Evolutionary conservation across 73 alveolate genomes (phyloP).

Genomic region (Tetrahymena borealis): DNA sequence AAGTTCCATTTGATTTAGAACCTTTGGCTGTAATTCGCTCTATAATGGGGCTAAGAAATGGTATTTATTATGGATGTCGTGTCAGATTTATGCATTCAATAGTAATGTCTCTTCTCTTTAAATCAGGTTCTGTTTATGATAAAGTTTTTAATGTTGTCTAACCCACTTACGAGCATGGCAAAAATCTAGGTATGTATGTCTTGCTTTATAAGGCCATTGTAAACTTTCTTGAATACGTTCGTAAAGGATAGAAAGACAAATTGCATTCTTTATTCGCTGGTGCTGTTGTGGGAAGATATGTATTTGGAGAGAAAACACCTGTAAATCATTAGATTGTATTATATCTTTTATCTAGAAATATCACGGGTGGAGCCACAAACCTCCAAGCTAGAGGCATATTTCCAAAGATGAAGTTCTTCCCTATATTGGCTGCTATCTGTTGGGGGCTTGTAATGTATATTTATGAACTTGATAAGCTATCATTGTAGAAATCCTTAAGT

Average conservation of each 20-base stretch:
- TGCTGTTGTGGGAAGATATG: conserved; percentile 44
- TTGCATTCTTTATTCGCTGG: conserved; percentile 61
- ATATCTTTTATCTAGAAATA: conserved; percentile 57
- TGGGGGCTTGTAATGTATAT: conserved; percentile 77
- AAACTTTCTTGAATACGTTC: conserved; percentile 40
- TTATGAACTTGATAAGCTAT: conserved; percentile 58
- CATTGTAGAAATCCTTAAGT: conserved; percentile 52
- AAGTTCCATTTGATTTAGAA: not conserved
- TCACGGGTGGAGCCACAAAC: conserved; percentile 56
- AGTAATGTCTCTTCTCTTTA: conserved; percentile 73
- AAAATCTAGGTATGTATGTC: conserved; percentile 60
- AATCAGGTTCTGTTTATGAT: conserved; percentile 43
- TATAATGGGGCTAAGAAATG: conserved; percentile 64
- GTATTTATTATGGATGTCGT: conserved; percentile 73
- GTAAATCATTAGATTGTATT: conserved; percentile 61
- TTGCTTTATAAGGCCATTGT: conserved; percentile 54
- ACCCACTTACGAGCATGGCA: conserved; percentile 66
- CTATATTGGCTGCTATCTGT: conserved; percentile 39
- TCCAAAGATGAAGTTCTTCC: conserved; percentile 50
- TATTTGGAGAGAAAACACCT: conserved; percentile 56
- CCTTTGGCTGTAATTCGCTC: conserved; percentile 9
- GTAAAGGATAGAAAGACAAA: conserved; percentile 26
- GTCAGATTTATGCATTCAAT: conserved; percentile 75
- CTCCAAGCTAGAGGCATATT: conserved; percentile 10
- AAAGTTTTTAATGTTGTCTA: conserved; percentile 46